A percentile compares a stretch with the other conserved stretches of the same genome.
phyloP scores from a whole-genome alignment of 2,329 filamentous ascomycete genomes.

The Alternaria longipes region DNA sequence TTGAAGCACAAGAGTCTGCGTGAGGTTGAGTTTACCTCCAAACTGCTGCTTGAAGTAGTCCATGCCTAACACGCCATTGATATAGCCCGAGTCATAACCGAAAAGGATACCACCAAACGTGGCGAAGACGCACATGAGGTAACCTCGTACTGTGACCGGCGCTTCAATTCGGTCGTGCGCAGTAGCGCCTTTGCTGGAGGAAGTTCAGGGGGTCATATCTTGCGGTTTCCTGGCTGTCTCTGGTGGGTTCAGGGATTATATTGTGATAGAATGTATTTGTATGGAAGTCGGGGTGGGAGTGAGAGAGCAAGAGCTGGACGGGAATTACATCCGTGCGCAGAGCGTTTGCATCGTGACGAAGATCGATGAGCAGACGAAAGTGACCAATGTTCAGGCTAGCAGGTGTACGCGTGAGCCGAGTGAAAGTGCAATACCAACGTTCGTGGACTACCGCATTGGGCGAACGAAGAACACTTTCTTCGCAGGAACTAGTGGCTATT shows the following conservation, averaged over 20 bases:
- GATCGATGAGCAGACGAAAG: constrained; percentile 9
- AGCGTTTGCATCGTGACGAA: constrained; percentile 5
- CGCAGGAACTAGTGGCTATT: not conserved
- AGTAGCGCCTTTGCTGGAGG: constrained; percentile 26
- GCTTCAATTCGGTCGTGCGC: constrained; percentile 64
- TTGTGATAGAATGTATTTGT: not conserved
- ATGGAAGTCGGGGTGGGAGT: not conserved
- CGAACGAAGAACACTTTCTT: constrained; percentile 8
- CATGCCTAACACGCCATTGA: constrained; percentile 69
- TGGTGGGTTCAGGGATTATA: not conserved
- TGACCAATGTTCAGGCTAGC: not conserved
- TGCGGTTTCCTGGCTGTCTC: constrained; percentile 13
- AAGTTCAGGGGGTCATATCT: constrained; percentile 39
- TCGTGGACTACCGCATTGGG: constrained; percentile 14
- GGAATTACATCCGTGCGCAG: constrained; percentile 9
- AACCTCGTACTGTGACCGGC: constrained; percentile 58
- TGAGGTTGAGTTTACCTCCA: constrained; percentile 48
- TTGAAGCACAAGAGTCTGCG: too few relatives aligned
- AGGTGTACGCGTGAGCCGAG: constrained; percentile 1
- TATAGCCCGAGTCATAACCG: constrained; percentile 81
- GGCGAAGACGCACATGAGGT: constrained; percentile 57
- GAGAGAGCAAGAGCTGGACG: not conserved
- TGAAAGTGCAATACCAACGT: not conserved
- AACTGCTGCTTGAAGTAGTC: constrained; percentile 49
- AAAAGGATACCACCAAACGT: constrained; percentile 73